Evolutionary conservation across 169 alveolate genomes (phyloP), one percentile per base, ranked within the genome.

Genomic region (Eimeria acervulina): DNA sequence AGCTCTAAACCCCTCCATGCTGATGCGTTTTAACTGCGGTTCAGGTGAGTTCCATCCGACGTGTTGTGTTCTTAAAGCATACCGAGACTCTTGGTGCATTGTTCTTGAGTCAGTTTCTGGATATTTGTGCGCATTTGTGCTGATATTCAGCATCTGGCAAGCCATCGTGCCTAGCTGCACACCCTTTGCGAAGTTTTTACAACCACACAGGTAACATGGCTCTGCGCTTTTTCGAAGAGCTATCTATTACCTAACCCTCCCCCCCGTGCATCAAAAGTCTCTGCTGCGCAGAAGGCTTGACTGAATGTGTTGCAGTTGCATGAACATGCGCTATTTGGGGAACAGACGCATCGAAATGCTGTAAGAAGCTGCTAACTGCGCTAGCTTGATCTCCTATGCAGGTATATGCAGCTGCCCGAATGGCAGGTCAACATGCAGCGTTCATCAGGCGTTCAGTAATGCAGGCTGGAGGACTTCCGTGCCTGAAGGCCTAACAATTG

Each of bases 1-100:
- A 52, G 91, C 91, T 28, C 74, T 33, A 74, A 83, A 83, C 66
- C 91, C 91, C 70, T 83, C 91, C 52, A 83, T 83, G 36, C 36
- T 83, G 33, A 28, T 83, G 74, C 91, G 91, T 55, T 83, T 83
- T 59, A 83, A 83, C n/a, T 83, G 91, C 76, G 76, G 31, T 26
- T 7, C 47, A 47, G 31, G 91, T 83, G 28, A 83, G 91, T 80
- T 26, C 26, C 26, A 8, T 42, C 89, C 15, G 40, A 10, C 33
- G 33, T 3, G 42, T 19, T 72, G 83, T 36, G 51, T 13, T 17
- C 51, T 17, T 13, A 33, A 72, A 36, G 83, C 51, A 36, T 72
- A 19, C 52, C 15, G 52, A 36, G n/a, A 6, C 28, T 0, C 83
- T 72, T 36, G 28, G 0, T 36, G 83, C 83, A 72, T 72, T 72